A percentile compares a stretch with the other conserved stretches of the same genome.
Conservation (phyloP, 2,329 filamentous ascomycete genomes). For the Leptodontidium sp. region DNA sequence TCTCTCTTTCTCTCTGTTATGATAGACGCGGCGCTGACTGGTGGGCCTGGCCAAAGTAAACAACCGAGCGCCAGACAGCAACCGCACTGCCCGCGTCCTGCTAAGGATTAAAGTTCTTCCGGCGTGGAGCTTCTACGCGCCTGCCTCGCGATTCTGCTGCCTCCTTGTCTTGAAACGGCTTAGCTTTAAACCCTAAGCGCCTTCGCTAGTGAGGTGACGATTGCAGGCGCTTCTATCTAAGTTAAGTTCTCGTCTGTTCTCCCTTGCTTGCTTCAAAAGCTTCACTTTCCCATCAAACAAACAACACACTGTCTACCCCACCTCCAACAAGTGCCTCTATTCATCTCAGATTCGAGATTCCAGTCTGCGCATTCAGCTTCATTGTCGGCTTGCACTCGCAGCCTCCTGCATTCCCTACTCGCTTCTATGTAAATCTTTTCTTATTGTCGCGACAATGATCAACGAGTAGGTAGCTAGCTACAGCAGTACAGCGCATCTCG, state of each 20-base stretch:
- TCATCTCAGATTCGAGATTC: conserved; percentile 29
- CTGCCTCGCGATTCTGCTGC: neutral
- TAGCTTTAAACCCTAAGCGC: neutral
- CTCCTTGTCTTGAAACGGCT: neutral
- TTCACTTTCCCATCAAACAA: conserved; percentile 14
- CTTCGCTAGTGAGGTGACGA: neutral
- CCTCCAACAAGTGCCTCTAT: conserved; percentile 18
- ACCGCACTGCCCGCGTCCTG: neutral
- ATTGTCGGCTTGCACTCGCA: conserved; percentile 14
- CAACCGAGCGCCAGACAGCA: conserved; percentile 11
- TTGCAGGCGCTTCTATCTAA: neutral
- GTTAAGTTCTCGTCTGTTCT: neutral
- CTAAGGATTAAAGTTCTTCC: too few species aligned
- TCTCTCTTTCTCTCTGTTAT: conserved; percentile 13
- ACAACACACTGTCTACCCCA: conserved; percentile 15
- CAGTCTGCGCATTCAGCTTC: conserved; percentile 19
- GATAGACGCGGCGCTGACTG: conserved; percentile 9
- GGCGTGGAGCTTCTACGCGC: neutral
- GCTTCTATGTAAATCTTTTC: conserved; percentile 32
- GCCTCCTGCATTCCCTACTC: conserved; percentile 13
- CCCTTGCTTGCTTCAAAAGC: conserved; percentile 4
- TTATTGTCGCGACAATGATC: conserved; percentile 38
- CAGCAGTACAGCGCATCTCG: conserved; percentile 32
- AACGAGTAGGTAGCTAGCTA: conserved; percentile 29
- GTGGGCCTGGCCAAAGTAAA: conserved; percentile 21